Evolutionary conservation across 352 stramenopile genomes (phyloP), one percentile per base, ranked within the genome.

Genomic region (Globisporangium emineosum): DNA sequence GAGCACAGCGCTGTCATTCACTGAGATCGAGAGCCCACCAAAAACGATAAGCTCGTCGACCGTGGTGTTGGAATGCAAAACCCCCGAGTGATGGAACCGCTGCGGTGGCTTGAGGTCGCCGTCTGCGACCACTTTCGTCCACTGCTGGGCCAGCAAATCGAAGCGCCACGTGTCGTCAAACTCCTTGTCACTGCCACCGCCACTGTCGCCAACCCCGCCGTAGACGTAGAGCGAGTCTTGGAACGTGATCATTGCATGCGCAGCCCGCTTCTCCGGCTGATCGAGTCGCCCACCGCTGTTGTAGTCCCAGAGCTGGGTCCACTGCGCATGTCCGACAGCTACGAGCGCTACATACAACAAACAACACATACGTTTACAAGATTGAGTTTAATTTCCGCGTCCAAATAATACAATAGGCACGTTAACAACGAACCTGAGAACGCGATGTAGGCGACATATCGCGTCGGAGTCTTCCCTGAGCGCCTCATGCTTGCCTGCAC

Each of bases 101-200:
- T 75, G 77, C 23, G 61, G 63, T 12, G 77, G 78, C 50, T 72
- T 49, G 0, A 59, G 12, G 15, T 60, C 68, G 17, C 59, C 23
- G 0, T 65, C 67, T 5, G 68, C 53, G 19, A 64, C 60, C 5
- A 85, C 12, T 32, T 78, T 65, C 0, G 68, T 49, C 77, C 78
- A 88, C 53, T 64, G 60, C n/a, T 68, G 66, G 0, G 42, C 47
- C 15, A 70, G 45, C 29, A 86, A 56, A 35, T 88, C 75, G 45
- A 88, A 86, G 12, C 68, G 66, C 83, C 83, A 93, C n/a, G 83
- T 90, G 61, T 93, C 83, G n/a, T 82, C 79, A 33, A 77, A 86
- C 64, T 93, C 83, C 60, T 80, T 53, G 53, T 88, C 78, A 5
- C 60, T 59, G 30, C 62, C 60, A 8, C 66, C 56, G 2, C 60